A percentile compares a stretch with the other conserved stretches of the same genome.
Evolutionary conservation across 768 basidiomycete species (phyloP).

Genomic region (Pilatotrama ljubarskyi): DNA sequence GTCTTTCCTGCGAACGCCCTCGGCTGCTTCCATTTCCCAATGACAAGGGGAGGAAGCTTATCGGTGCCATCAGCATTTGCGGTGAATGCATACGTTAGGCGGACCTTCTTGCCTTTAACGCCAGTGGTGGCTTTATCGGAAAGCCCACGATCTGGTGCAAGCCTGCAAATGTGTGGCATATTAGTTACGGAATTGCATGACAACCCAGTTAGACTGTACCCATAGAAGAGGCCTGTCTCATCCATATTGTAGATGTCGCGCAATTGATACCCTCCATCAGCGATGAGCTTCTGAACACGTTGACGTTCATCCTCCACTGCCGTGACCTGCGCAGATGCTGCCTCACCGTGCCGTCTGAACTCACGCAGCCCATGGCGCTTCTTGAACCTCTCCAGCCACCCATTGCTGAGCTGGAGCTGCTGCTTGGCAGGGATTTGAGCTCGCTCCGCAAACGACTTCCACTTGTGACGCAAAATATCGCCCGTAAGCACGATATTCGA

Average conservation of each 20-base stretch:
- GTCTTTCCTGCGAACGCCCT: conserved; percentile 32
- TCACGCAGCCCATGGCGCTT: neutral
- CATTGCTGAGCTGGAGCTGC: neutral
- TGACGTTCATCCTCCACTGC: neutral
- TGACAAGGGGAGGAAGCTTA: conserved; percentile 35
- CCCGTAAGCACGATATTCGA: neutral
- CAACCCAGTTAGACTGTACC: too few species aligned
- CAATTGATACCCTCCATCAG: neutral
- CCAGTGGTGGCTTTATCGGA: neutral
- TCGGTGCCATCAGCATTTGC: conserved; percentile 37
- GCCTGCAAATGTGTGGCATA: too few species aligned
- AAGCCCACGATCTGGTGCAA: neutral
- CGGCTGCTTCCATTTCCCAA: conserved; percentile 36
- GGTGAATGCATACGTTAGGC: conserved; percentile 26
- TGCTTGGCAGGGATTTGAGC: neutral
- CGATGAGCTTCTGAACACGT: neutral
- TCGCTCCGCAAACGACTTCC: neutral
- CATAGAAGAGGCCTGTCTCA: conserved; percentile 1
- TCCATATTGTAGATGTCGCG: conserved; percentile 7
- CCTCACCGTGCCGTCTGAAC: conserved; percentile 3
- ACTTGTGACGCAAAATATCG: neutral
- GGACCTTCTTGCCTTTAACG: neutral
- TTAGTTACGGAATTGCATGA: too few species aligned
- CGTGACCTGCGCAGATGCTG: neutral
- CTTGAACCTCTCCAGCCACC: conserved; percentile 1